phyloP scores from a whole-genome alignment of 306 rosid species.

The Vigna angularis region DNA sequence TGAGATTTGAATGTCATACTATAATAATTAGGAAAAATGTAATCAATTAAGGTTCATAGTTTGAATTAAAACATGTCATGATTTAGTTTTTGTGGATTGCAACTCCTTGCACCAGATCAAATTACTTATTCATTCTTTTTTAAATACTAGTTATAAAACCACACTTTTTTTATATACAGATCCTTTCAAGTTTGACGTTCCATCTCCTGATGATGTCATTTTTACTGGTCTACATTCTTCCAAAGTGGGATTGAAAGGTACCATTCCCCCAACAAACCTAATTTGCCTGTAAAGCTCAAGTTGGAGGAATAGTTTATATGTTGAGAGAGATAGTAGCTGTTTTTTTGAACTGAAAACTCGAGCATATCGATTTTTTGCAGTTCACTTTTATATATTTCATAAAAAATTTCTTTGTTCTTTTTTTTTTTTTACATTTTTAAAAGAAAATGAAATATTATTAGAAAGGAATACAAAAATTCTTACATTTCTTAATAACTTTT shows the following conservation, averaged over 20 bases:
- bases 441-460: neutral
- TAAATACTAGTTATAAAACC: constrained; percentile 36
- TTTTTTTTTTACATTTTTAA: neutral
- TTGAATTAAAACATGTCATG: constrained; percentile 28
- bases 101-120: constrained; percentile 44
- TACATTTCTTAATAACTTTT: neutral
- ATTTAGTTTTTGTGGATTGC: constrained; percentile 35
- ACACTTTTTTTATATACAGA: constrained; percentile 56
- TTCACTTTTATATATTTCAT: constrained; percentile 9
- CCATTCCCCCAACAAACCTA: constrained; percentile 33
- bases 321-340: constrained; percentile 12
- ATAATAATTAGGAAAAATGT: constrained; percentile 28
- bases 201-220: constrained; percentile 95
- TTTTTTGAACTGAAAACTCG: constrained; percentile 2
- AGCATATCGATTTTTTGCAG: neutral
- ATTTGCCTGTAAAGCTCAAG: constrained; percentile 34
- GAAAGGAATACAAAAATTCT: neutral
- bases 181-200: constrained; percentile 88
- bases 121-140: constrained; percentile 36
- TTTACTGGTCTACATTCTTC: constrained; percentile 70
- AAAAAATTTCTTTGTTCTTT: neutral
- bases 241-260: constrained; percentile 83
- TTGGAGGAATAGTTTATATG: neutral
- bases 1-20: constrained; percentile 35
- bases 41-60: constrained; percentile 17